A percentile compares a stretch with the other conserved stretches of the same genome.
Conservation (phyloP, 2,329 filamentous ascomycete species). For the Neurospora sp. region DNA sequence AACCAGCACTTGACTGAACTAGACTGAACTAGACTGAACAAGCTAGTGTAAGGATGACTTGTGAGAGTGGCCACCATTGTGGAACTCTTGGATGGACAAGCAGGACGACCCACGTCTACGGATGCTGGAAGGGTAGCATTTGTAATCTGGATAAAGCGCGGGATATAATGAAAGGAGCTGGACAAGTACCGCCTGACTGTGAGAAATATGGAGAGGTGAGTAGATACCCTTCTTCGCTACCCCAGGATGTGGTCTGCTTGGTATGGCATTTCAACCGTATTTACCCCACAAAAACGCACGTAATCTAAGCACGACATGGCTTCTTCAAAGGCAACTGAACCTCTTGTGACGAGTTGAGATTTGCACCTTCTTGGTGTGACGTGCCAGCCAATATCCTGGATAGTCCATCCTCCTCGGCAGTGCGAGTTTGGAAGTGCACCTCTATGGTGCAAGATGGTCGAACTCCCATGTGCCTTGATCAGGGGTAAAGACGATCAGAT, state of each 20-base stretch:
- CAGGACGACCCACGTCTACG: conserved; percentile 4
- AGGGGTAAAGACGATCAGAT: neutral
- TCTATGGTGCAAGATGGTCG: neutral
- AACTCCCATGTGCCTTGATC: neutral
- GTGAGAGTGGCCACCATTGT: conserved; percentile 7
- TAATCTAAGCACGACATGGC: conserved; percentile 13
- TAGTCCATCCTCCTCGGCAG: neutral
- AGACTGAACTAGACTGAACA: conserved; percentile 3
- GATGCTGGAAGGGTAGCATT: conserved; percentile 15
- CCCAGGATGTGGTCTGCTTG: conserved; percentile 8
- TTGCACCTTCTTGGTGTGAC: neutral
- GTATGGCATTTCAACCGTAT: conserved; percentile 3
- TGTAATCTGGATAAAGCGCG: conserved; percentile 20
- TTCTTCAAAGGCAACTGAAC: neutral
- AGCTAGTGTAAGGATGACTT: conserved; percentile 6
- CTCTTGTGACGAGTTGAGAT: neutral
- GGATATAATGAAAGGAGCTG: conserved; percentile 11
- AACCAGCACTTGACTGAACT: conserved; percentile 5
- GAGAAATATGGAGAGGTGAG: conserved; percentile 1
- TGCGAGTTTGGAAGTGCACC: neutral
- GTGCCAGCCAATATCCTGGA: neutral
- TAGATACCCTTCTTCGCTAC: neutral
- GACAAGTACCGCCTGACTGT: conserved; percentile 12
- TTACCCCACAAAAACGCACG: conserved; percentile 22
- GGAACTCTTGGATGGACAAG: conserved; percentile 4